These are phyloP conservation scores for Zymoseptoria tritici DNA, from an alignment of 2,329 filamentous ascomycete species.

Conservation along the genomic window DNA sequence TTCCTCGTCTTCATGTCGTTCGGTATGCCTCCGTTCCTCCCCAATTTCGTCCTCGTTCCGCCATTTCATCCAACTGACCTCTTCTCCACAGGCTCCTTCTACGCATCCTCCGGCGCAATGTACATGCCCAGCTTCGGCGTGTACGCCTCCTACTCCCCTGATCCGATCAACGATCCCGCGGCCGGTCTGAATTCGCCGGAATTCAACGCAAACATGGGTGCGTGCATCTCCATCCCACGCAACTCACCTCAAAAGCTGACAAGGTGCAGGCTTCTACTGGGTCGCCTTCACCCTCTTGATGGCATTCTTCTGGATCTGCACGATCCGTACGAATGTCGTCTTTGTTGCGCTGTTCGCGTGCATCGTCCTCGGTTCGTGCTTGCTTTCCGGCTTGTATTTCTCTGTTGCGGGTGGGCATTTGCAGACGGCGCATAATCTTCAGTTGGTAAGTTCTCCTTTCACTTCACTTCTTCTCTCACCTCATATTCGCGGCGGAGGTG, in stretches of 20 bases:
- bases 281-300: slow-evolving; percentile 14
- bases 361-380: slow-evolving; percentile 7
- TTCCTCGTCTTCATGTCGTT: slow-evolving; percentile 19
- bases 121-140: slow-evolving; percentile 13
- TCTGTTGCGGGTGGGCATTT: slow-evolving; percentile 8
- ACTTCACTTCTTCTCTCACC: not conserved
- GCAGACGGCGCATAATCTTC: slow-evolving; percentile 14
- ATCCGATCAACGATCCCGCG: slow-evolving; percentile 6
- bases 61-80: not conserved
- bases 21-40: slow-evolving; percentile 10
- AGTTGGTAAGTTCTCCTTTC: slow-evolving; percentile 8
- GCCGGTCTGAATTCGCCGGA: slow-evolving; percentile 5
- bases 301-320: slow-evolving; percentile 16
- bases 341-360: slow-evolving; percentile 13
- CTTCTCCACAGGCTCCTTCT: slow-evolving; percentile 11
- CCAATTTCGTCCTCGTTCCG: too few species aligned
- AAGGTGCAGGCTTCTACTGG: slow-evolving; percentile 12
- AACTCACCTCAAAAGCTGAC: not conserved
- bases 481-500: not conserved
- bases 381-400: slow-evolving; percentile 13
- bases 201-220: slow-evolving; percentile 14
- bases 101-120: slow-evolving; percentile 10
- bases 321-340: slow-evolving; percentile 15
- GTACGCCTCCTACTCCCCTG: slow-evolving; percentile 10
- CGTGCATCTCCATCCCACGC: not conserved